phyloP scores from a whole-genome alignment of 2,329 filamentous ascomycete species.

The Neopestalotiopsis sp. region DNA sequence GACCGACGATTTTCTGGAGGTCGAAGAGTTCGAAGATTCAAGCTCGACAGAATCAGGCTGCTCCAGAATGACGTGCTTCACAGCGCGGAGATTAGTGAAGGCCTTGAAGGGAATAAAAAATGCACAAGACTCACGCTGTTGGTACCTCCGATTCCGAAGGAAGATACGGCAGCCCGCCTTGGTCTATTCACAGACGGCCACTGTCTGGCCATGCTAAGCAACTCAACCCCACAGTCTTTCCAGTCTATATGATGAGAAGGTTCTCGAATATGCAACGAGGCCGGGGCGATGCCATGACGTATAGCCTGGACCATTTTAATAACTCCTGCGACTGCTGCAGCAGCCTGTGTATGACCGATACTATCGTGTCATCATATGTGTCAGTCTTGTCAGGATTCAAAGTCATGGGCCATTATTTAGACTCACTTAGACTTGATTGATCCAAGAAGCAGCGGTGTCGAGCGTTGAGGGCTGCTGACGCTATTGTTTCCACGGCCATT shows the following conservation, averaged over 20 bases:
- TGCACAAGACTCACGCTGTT: not conserved
- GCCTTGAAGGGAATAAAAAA: too few relatives aligned
- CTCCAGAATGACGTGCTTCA: constrained; percentile 12
- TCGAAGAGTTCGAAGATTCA: too few relatives aligned
- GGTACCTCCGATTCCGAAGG: constrained; percentile 12
- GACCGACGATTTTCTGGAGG: not conserved
- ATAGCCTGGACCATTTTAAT: constrained; percentile 38
- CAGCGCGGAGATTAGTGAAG: not conserved
- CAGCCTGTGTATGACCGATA: constrained; percentile 43
- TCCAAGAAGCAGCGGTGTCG: constrained; percentile 29
- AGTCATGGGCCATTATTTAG: too few relatives aligned
- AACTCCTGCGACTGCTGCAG: constrained; percentile 36
- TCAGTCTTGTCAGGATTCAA: too few relatives aligned
- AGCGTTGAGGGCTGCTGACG: not conserved
- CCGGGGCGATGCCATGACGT: constrained; percentile 7
- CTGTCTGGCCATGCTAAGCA: constrained; percentile 4
- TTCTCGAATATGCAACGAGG: constrained; percentile 12
- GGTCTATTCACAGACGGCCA: not conserved
- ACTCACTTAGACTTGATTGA: constrained; percentile 37
- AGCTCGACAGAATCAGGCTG: constrained; percentile 1
- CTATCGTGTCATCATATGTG: too few relatives aligned
- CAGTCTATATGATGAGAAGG: constrained; percentile 4
- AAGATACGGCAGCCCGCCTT: constrained; percentile 9
- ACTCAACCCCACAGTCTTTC: constrained; percentile 9
- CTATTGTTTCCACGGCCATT: not conserved